A percentile compares a stretch with the other conserved stretches of the same genome.
Evolutionary conservation across 345 rosid genomes (phyloP).

Genomic region (Syzygium grande): DNA sequence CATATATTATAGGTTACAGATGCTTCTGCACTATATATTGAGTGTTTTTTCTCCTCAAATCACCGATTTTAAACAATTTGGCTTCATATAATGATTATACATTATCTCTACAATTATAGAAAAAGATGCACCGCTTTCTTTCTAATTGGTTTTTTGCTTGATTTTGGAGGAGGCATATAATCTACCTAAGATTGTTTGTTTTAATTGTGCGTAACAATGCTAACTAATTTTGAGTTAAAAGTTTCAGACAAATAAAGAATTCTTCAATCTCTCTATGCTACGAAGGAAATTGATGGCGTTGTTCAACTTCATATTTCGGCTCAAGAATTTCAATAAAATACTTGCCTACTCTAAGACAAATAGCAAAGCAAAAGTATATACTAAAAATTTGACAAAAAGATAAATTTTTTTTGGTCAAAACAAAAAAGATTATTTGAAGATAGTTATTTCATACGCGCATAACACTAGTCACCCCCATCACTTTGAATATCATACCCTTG

Average conservation of each 20-base stretch:
- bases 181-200: not conserved
- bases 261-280: not conserved
- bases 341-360: not conserved
- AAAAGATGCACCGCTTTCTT: not conserved
- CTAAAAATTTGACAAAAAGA: not conserved
- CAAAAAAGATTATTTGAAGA: not conserved
- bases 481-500: not conserved
- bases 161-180: not conserved
- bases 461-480: not conserved
- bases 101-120: no score
- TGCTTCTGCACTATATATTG: no score
- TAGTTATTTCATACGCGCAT: not conserved
- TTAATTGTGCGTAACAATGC: not conserved
- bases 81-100: no score
- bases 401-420: no score
- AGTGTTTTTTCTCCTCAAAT: no score
- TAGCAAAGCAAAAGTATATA: not conserved
- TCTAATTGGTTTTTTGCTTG: not conserved
- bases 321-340: not conserved
- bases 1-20: no score
- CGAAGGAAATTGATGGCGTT: not conserved
- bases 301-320: not conserved
- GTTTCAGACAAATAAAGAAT: not conserved
- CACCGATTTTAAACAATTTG: no score
- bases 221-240: not conserved